Percentiles rank a stretch among this genome's conserved stretches.
These are phyloP conservation scores for Teratosphaeria pseudoeucalypti DNA, from an alignment of 2,329 filamentous ascomycete genomes.

Conservation along the genomic window DNA sequence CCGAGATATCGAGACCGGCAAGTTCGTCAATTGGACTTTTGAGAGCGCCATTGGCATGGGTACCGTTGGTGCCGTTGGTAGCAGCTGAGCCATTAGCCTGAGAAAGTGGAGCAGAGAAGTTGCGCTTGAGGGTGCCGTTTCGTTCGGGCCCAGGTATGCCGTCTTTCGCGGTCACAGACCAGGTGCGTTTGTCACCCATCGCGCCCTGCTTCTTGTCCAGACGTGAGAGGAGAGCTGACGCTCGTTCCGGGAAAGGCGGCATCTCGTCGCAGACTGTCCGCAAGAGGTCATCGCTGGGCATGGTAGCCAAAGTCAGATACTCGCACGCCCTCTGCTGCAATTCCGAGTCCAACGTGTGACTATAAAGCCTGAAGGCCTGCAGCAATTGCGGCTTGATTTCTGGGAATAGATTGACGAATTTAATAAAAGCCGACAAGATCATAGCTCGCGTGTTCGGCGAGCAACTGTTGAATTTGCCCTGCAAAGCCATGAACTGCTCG, in stretches of 20 bases:
- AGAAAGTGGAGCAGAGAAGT: conserved; percentile 52
- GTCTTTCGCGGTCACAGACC: conserved; percentile 95
- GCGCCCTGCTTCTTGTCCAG: conserved; percentile 83
- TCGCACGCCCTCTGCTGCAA: conserved; percentile 94
- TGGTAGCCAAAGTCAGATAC: conserved; percentile 74
- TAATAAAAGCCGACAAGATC: conserved; percentile 89
- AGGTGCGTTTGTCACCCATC: conserved; percentile 89
- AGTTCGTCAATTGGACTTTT: conserved; percentile 48
- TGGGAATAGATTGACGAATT: conserved; percentile 95
- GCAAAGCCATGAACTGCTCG: conserved; percentile 88
- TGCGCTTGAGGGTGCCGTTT: conserved; percentile 71
- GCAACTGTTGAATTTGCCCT: conserved; percentile 78
- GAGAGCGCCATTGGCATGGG: conserved; percentile 13
- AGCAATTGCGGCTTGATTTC: conserved; percentile 95
- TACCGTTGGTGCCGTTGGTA: conserved; percentile 18
- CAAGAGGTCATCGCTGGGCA: conserved; percentile 82
- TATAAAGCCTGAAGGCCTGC: conserved; percentile 83
- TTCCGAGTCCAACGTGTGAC: conserved; percentile 88
- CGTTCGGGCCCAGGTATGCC: conserved; percentile 54
- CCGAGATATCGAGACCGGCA: conserved; percentile 68
- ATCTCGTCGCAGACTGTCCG: conserved; percentile 96
- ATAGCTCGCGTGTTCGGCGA: conserved; percentile 86
- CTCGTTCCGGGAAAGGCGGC: conserved; percentile 92
- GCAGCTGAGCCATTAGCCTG: conserved; percentile 26
- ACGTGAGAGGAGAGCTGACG: conserved; percentile 81